Evolutionary conservation across 495 filamentous ascomycete species (phyloP).

Genomic region (Neurospora tetraspora): DNA sequence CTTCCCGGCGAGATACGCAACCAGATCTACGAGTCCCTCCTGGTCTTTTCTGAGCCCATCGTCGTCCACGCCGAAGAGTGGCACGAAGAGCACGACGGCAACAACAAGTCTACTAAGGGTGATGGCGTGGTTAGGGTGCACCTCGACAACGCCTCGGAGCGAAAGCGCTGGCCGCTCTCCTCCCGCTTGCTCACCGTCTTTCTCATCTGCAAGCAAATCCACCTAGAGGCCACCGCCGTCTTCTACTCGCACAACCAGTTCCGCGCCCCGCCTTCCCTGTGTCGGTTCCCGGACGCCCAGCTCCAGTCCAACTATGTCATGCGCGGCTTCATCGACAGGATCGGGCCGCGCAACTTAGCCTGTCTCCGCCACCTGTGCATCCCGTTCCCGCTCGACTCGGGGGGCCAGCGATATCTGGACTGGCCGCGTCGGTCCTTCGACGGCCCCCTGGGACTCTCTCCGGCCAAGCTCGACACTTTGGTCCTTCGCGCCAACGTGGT

Average conservation of each 20-base stretch:
- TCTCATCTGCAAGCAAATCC: conserved; percentile 4
- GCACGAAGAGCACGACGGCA: background rate
- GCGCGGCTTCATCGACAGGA: conserved; percentile 12
- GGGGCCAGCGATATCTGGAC: background rate
- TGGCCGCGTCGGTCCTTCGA: background rate
- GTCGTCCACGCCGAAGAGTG: background rate
- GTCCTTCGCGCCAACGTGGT: background rate
- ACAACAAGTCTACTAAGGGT: background rate
- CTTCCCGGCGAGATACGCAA: conserved; percentile 13
- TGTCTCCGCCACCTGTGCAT: conserved; percentile 1
- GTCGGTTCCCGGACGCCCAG: background rate
- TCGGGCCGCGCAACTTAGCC: conserved; percentile 3
- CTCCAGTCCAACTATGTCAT: conserved; percentile 9
- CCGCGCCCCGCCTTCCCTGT: background rate
- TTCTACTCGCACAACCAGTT: conserved; percentile 11
- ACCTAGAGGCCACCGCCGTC: conserved; percentile 6
- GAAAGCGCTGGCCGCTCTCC: conserved; percentile 2
- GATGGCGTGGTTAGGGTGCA: background rate
- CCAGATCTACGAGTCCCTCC: conserved; percentile 9
- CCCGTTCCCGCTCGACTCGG: conserved; percentile 5
- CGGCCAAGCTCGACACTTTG: background rate
- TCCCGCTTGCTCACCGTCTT: conserved; percentile 3
- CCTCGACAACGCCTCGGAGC: background rate
- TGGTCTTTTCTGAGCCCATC: conserved; percentile 3
- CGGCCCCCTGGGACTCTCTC: background rate